These are phyloP conservation scores for Tylopilus sp. DNA, from an alignment of 1,284 basidiomycete genomes.

Conservation along the genomic window DNA sequence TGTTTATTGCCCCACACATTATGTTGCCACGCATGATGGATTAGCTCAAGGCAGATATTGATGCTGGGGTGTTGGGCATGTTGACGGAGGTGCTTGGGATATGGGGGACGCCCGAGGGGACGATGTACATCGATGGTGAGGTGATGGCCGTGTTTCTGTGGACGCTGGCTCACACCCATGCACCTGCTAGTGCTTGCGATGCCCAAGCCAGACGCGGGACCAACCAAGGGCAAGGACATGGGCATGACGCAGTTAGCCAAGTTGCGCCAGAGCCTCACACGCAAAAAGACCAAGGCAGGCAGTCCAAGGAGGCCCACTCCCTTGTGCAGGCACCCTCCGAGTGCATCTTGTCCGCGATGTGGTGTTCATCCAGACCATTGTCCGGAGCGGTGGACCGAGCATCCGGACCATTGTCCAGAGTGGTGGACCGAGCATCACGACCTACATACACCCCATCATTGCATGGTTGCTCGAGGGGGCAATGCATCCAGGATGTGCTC, in stretches of 20 bases:
- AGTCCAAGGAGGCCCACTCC: constrained; percentile 82
- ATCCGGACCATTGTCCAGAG: constrained; percentile 64
- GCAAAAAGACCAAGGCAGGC: constrained; percentile 61
- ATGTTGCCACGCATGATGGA: constrained; percentile 75
- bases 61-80: constrained; percentile 60
- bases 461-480: constrained; percentile 70
- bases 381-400: constrained; percentile 50
- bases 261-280: constrained; percentile 81
- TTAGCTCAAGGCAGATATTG: constrained; percentile 69
- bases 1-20: constrained; percentile 75
- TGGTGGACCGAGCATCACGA: constrained; percentile 55
- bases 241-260: constrained; percentile 93
- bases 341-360: constrained; percentile 69
- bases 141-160: not conserved
- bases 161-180: not conserved
- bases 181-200: constrained; percentile 61
- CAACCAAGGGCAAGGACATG: constrained; percentile 83
- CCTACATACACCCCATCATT: constrained; percentile 64
- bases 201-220: constrained; percentile 59
- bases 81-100: constrained; percentile 81
- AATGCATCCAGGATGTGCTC: constrained; percentile 57
- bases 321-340: constrained; percentile 72
- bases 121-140: constrained; percentile 79
- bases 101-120: constrained; percentile 84
- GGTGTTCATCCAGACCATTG: constrained; percentile 68